Base-by-base conservation (phyloP, 495 filamentous ascomycete species). In the Annulohypoxylon maeteangense region DNA sequence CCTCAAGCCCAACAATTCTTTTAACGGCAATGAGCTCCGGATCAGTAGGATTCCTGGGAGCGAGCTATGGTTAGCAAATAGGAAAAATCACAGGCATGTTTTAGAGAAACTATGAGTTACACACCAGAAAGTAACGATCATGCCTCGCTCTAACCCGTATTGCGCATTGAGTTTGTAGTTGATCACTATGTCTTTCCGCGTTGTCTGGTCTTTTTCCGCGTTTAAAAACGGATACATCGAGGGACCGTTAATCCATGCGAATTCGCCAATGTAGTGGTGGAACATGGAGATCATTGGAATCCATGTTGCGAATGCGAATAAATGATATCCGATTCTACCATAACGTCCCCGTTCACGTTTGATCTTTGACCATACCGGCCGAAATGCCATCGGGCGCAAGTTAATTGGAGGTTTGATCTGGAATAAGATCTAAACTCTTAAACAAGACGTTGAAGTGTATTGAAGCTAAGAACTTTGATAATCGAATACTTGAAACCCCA, bases 221-320 rank as follows among this genome's bases (percentile, higher is more conserved):
- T 93, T 93, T 10, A 95, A 74, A 77, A 87, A 91, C 0, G 92
- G 92, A 59, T 90, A 92, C 92, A 95, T 95, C 14, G 88, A 91
- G 20, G 87, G 81, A 2, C 92, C 92, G 27, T 79, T 82, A 68
- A 93, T 88, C 80, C 83, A 83, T 71, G 88, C 88, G 27, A 90
- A 68, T 66, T 90, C 83, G 53, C 85, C 82, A 56, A 92, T 81
- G 71, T 91, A 82, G 50, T 85, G 82, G 54, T 88, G 87, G 80
- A 92, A 86, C 80, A 88, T 90, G 45, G 90, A 83, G 23, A 86
- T 76, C 27, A 90, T 86, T 1, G 91, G 91, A 27, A 92, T 71
- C 78, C 89, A 83, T 31, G 89, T 87, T 27, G 84, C 83, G 66
- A 88, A 81, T 62, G 84, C 76, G 71, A 90, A 79, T 44, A 88